Conservation (phyloP, 2,329 filamentous ascomycete species). For the Arthroderma sp. region DNA sequence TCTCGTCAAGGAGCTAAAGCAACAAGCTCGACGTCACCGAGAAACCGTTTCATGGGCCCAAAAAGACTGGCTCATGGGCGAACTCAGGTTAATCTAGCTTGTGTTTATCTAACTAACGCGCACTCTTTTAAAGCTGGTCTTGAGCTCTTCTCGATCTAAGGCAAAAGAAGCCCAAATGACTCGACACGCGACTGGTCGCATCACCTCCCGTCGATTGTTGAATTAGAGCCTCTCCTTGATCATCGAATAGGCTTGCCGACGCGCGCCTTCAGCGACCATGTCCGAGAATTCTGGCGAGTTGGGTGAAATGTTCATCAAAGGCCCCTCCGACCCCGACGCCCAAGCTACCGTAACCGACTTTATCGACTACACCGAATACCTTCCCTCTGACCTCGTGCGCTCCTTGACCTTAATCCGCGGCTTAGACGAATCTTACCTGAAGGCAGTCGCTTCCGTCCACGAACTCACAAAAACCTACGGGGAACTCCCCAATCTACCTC, state of each 20-base stretch:
- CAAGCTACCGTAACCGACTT: slow-evolving; percentile 55
- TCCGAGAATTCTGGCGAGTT: slow-evolving; percentile 30
- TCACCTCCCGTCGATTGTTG: slow-evolving; percentile 4
- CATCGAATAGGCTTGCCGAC: background rate
- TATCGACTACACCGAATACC: slow-evolving; percentile 57
- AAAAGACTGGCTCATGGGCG: too few relatives aligned
- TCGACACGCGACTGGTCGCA: background rate
- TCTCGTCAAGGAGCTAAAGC: too few relatives aligned
- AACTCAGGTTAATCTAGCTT: too few relatives aligned
- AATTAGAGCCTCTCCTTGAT: slow-evolving; percentile 1
- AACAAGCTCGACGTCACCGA: too few relatives aligned
- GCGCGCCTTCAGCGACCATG: slow-evolving; percentile 18
- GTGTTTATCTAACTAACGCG: too few relatives aligned
- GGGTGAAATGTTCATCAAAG: slow-evolving; percentile 32
- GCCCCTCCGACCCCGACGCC: slow-evolving; percentile 47
- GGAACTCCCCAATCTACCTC: slow-evolving; percentile 37
- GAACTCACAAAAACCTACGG: slow-evolving; percentile 31
- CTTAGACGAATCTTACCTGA: slow-evolving; percentile 33
- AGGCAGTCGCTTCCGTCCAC: slow-evolving; percentile 28
- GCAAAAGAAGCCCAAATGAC: too few relatives aligned
- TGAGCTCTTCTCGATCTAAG: too few relatives aligned
- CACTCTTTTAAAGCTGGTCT: too few relatives aligned
- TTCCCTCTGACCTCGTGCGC: slow-evolving; percentile 50
- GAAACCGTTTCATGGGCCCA: too few relatives aligned
- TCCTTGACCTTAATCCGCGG: slow-evolving; percentile 48